phyloP scores from a whole-genome alignment of 176 grass and related monocot genomes.

The Saccharum spontaneum region DNA sequence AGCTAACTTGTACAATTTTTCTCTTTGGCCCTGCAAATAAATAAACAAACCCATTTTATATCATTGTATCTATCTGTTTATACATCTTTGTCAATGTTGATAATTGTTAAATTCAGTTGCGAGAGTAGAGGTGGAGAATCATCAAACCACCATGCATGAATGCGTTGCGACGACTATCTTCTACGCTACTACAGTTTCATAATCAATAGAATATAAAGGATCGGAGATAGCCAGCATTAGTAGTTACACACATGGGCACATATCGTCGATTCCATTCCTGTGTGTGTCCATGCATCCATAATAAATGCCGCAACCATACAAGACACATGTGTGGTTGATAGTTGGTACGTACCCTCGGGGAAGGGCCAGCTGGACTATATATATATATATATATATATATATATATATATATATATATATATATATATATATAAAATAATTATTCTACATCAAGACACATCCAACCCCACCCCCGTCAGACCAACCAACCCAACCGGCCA shows the following conservation, averaged over 20 bases:
- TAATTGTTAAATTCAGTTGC: background rate
- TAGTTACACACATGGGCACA: background rate
- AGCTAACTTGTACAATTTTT: too few species aligned
- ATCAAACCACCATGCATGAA: background rate
- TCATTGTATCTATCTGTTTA: background rate
- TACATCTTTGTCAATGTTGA: background rate
- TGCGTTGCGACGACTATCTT: background rate
- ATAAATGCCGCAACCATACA: background rate
- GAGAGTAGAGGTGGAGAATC: background rate
- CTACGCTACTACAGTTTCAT: background rate
- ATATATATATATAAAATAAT: too few species aligned
- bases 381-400: too few species aligned
- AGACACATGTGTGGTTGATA: background rate
- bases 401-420: too few species aligned
- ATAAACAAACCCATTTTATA: background rate
- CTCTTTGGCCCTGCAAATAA: background rate
- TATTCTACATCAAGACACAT: too few species aligned
- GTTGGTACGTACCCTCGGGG: background rate
- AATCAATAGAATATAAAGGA: background rate
- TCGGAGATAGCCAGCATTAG: too few species aligned
- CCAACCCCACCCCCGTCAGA: too few species aligned
- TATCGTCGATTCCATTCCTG: background rate
- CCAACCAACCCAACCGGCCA: too few species aligned
- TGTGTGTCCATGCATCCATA: background rate
- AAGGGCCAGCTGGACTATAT: too few species aligned